Conservation (phyloP, 139 green algal species). For the Chara braunii region DNA sequence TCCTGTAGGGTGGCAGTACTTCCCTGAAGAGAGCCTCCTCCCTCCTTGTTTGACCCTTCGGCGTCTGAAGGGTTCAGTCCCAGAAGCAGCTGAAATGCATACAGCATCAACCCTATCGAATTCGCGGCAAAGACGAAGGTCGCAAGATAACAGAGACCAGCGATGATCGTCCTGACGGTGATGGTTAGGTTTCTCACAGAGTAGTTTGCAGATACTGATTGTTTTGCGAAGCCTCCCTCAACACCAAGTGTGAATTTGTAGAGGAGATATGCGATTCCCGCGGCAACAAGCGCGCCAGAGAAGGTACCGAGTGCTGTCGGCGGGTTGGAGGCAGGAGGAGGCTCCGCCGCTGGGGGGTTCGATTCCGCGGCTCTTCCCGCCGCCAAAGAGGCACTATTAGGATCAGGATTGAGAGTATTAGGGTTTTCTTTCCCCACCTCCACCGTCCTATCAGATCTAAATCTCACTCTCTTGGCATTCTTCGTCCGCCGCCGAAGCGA, state of each 20-base stretch:
- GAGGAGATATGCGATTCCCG: slow-evolving; percentile 11
- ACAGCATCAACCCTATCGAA: slow-evolving; percentile 23
- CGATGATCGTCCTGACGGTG: slow-evolving; percentile 38
- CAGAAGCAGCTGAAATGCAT: slow-evolving; percentile 11
- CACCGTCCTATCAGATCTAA: too few relatives aligned
- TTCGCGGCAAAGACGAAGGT: slow-evolving; percentile 36
- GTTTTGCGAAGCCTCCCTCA: slow-evolving; percentile 16
- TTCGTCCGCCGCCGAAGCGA: slow-evolving; percentile 12
- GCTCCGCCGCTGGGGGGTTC: too few relatives aligned
- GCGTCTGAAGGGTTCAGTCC: not conserved
- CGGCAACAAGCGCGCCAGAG: slow-evolving; percentile 21
- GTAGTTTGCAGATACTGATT: slow-evolving; percentile 13
- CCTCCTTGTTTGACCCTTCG: too few relatives aligned
- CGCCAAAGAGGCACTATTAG: too few relatives aligned
- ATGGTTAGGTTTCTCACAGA: slow-evolving; percentile 21
- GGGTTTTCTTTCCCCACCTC: too few relatives aligned
- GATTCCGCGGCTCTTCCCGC: too few relatives aligned
- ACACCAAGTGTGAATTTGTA: slow-evolving; percentile 26
- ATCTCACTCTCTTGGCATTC: slow-evolving; percentile 8
- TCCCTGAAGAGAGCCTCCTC: too few relatives aligned
- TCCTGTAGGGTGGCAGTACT: too few relatives aligned
- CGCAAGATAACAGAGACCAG: slow-evolving; percentile 13
- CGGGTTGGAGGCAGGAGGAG: too few relatives aligned
- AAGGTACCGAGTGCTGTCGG: slow-evolving; percentile 25
- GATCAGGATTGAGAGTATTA: too few relatives aligned